Evolutionary conservation across 2,329 filamentous ascomycete genomes (phyloP), one percentile per base, ranked within the genome.

Genomic region (Pseudocercospora cruenta): DNA sequence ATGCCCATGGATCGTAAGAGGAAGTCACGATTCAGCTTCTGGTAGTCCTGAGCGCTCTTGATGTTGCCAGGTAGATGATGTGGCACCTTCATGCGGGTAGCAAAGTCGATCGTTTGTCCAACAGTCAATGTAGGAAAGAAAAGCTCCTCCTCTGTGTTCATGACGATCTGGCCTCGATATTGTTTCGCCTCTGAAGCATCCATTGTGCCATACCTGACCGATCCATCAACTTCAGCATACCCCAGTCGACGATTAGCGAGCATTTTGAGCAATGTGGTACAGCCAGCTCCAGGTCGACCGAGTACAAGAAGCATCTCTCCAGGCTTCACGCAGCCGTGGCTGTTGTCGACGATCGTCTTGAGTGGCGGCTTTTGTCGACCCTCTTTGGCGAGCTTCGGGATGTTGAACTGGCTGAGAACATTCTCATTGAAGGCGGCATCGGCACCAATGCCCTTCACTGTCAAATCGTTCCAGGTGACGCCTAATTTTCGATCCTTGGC

Each of bases 211-310:
- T 85, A 90, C 22, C 80, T 79, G 2, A 91, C 83, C 39, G 91
- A 85, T 53, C 87, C 87, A 28, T 80, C 83, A 26, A 91, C 80
- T 36, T 73, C 71, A 14, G 73, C 71, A 49, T 76, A 77, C 12
- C 74, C 75, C n/a, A 70, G 64, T 43, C 89, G 80, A 63, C 86
- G 84, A 72, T 92, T 92, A 59, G 88, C 83, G 4, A 93, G 81
- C 71, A 90, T 82, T 72, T 90, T 92, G 54, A 93, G 81, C 16
- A 93, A 82, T 0, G 90, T 90, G 0, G 90, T 91, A 75, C 90
- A 93, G 21, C 74, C 74, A 43, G 74, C 70, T 28, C 74, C 73
- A 21, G 73, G 74, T 16, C 72, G 65, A 10, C 74, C 74, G 1
- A 77, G 69, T 1, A 77, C 75, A n/a, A 76, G 69, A 12, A 77